Base-by-base conservation (phyloP, 208 protist species). In the Crithidia sp. region DNA sequence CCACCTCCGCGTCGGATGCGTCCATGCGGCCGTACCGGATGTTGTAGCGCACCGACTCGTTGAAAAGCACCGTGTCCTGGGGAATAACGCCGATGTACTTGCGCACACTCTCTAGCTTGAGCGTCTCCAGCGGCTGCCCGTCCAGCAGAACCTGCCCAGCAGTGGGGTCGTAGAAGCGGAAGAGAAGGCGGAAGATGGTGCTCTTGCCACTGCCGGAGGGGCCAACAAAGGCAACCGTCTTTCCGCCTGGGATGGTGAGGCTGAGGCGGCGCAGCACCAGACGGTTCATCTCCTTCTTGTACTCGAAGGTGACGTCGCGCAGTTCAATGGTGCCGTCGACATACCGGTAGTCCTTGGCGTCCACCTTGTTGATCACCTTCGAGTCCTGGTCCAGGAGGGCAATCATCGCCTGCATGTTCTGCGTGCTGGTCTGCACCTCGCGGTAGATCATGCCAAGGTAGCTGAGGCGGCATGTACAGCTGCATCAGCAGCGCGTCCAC, bases 11-110 rank as follows among this genome's bases (percentile, higher is more conserved):
- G 13, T 94, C 89, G 0, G 91, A 95, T 17, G 92, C 92, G n/a
- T 87, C 79, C 63, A 94, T 79, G 62, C 83, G 76, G 57, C 97
- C 96, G 81, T 99, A 99, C 50, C 81, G 82, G 47, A 99, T 98
- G 85, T 99, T 99, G 80, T 99, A 95, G 41, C 84, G 74, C 45
- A 99, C 84, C 4, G 96, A 97, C 67, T 96, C 93, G 74, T 98
- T 97, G 82, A 99, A 99, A 7, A 99, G 88, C 16, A 98, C 89
- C 13, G 96, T 95, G 77, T 99, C 97, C 81, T 99, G 98, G n/a
- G 93, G 92, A 28, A 99, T 95, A 17, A 99, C 89, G 14, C 96
- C 97, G 60, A 99, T 92, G 62, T 86, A 74, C 72, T 81, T 71
- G 55, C 97, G 92, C 44, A 99, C 61, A 54, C 85, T 97, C 16